Base-by-base conservation (phyloP, 1,284 basidiomycete species). In the Peniophora sp. region DNA sequence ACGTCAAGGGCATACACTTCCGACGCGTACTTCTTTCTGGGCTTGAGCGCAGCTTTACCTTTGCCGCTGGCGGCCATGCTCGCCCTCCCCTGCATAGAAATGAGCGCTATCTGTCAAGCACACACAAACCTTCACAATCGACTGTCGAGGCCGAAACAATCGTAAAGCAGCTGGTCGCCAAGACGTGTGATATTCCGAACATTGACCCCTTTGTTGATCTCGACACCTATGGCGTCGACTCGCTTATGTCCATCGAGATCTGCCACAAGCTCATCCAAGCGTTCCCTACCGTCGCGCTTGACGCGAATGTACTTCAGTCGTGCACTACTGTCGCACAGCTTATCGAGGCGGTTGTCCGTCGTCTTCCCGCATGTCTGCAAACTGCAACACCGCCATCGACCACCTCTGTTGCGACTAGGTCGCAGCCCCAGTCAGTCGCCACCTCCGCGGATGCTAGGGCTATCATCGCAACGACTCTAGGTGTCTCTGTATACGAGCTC, bases 1-100 rank as follows among this genome's bases (percentile, higher is more conserved):
- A 71, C 39, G 50, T 83, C 32, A 76, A 76, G 56, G 74, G 72
- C 2, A 77, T 81, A 54, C 71, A 70, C 34, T 87, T 87, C 62
- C 73, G 73, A 45, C 71, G 73, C 35, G 68, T 84, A 11, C 69
- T 71, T 1, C 63, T 83, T 23, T 65, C 64, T 45, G 71, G 69
- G 48, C 67, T 86, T 45, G 71, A 70, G 57, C 69, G 66, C 14
- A 65, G 73, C 1, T 66, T 83, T 16, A 62, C 64, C 2, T 63
- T 64, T 11, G 68, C 74, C 0, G 63, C 64, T 1, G 59, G 60
- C 35, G n/a, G 44, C 23, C 38, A 16, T 20, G n/a, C n/a, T 17
- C 38, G n/a, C 38, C 16, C n/a, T 41, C 38, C 8, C n/a, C 27
- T 12, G 8, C 38, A 16, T 41, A 6, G 8, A n/a, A 41, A 8